phyloP scores from a whole-genome alignment of 2,329 filamentous ascomycete species.

The Claviceps humidiphila region DNA sequence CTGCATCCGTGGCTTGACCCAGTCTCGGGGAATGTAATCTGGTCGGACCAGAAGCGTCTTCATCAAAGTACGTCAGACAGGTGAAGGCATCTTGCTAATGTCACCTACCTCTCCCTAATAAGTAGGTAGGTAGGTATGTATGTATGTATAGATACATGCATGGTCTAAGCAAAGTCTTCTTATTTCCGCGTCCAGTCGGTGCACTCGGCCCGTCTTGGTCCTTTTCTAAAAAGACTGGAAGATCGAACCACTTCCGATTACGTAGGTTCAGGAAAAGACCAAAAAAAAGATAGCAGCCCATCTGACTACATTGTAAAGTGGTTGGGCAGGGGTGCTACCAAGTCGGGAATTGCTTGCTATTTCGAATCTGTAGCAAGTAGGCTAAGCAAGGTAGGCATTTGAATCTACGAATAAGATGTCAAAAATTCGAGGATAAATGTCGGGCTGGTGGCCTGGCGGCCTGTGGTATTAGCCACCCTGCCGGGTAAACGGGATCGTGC shows the following conservation, averaged over 20 bases:
- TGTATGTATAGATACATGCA: too few species aligned
- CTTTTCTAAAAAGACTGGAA: too few species aligned
- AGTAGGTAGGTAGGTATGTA: too few species aligned
- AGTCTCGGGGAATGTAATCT: neutral
- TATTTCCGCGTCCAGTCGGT: too few species aligned
- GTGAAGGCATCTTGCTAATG: too few species aligned
- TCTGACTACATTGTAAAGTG: neutral
- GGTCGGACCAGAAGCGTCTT: neutral
- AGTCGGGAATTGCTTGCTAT: neutral
- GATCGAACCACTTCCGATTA: too few species aligned
- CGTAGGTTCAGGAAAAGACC: neutral
- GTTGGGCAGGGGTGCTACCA: neutral
- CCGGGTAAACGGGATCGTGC: neutral
- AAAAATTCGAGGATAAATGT: neutral
- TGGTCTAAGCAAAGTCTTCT: too few species aligned
- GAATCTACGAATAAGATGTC: neutral
- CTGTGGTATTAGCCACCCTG: neutral
- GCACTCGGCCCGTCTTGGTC: too few species aligned
- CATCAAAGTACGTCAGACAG: too few species aligned
- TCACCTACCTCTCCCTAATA: too few species aligned
- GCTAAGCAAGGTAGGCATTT: neutral
- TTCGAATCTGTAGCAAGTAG: neutral
- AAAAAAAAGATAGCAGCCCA: neutral
- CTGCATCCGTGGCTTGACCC: neutral
- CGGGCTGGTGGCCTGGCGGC: neutral